A percentile compares a stretch with the other conserved stretches of the same genome.
Conservation (phyloP, 2,329 filamentous ascomycete genomes). For the Trichoderma sp. region DNA sequence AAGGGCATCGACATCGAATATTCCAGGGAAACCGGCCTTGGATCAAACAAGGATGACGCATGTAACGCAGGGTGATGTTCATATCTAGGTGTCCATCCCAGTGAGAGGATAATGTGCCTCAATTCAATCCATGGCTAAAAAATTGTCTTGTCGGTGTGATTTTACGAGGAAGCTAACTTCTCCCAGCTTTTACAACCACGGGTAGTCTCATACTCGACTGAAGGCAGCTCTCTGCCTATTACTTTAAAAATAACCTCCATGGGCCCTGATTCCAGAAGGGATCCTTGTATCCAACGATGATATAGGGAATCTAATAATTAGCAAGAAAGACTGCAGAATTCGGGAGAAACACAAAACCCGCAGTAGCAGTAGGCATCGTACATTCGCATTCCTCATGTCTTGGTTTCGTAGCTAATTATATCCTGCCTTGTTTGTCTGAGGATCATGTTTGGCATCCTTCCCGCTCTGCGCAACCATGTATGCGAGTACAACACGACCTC, state of each 20-base stretch:
- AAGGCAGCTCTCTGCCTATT: too few relatives aligned
- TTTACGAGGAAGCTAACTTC: too few relatives aligned
- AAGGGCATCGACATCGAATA: background rate
- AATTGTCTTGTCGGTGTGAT: background rate
- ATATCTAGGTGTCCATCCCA: background rate
- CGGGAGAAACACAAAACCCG: background rate
- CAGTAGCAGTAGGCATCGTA: background rate
- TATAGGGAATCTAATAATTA: background rate
- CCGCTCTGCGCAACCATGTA: background rate
- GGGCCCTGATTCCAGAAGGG: background rate
- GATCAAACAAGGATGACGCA: background rate
- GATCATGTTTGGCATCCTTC: background rate
- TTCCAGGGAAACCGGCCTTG: background rate
- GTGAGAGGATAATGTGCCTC: background rate
- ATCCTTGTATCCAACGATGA: background rate
- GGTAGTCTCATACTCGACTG: background rate
- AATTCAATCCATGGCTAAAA: background rate
- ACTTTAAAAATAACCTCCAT: background rate
- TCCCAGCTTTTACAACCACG: background rate
- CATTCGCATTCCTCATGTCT: background rate
- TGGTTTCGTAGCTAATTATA: background rate
- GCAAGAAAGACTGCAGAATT: background rate
- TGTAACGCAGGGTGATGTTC: background rate
- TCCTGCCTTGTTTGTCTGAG: background rate
- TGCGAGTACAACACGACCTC: background rate